Evolutionary conservation across 306 rosid species (phyloP), one percentile per base, ranked within the genome.

Genomic region (Cucurbita ficifolia): DNA sequence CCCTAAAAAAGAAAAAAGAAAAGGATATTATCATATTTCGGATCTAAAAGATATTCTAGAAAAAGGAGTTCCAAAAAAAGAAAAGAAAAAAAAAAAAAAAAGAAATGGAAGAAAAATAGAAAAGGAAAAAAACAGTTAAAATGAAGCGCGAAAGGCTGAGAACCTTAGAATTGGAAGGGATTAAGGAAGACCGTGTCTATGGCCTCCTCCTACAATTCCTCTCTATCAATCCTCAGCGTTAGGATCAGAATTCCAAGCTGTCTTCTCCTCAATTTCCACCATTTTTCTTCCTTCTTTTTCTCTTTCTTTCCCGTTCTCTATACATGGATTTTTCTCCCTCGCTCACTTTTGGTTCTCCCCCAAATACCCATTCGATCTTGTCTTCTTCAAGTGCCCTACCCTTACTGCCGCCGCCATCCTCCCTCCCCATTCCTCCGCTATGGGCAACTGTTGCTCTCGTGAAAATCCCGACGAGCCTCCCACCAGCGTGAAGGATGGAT

Each of bases 401-500:
- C 72, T 74, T 73, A 38, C 71, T 45, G 19, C 70, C 73, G 62
- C 71, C 71, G 22, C 5, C 70, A 4, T 10, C 24, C 24, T 61
- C 75, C 74, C 48, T 67, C 54, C 68, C 77, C 21, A 49, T 74
- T 68, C 61, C 72, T 68, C 75, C 80, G 75, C 80, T 80, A 95
- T 95, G 99, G 99, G 99, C 75, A 95, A 91, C 62, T 95, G 99
- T 81, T 95, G 97, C 91, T 88, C 97, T 70, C 86, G 85, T 14
- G 87, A 88, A 72, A 78, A 71, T 76, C 80, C 86, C 61, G 74
- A 77, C 11, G 87, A 82, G 22, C 81, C 80, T 64, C 88, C 73
- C 4, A 52, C 54, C 0, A 68, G 65, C 39, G 76, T 56, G 4
- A 86, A 85, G 77, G 84, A 79, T 73, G 89, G 82, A 68, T 5